These are phyloP conservation scores for Penicillium olsonii DNA, from an alignment of 2,329 filamentous ascomycete genomes.

Conservation along the genomic window DNA sequence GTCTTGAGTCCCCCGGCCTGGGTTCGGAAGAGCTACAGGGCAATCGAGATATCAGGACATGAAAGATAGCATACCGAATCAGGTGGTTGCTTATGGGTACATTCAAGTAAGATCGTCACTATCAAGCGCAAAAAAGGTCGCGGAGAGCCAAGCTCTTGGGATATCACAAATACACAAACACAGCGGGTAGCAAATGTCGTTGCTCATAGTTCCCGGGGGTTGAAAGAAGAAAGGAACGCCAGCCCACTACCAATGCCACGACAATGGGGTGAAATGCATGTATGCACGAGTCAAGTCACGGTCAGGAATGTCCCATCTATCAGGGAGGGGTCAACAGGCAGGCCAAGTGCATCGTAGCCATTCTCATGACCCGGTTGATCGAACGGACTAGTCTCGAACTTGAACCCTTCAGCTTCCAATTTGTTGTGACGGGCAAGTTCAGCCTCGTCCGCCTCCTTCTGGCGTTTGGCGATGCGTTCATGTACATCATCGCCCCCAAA, in stretches of 20 bases:
- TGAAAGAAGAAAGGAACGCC: neutral
- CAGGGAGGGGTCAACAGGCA: slow-evolving; percentile 49
- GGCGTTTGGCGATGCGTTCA: slow-evolving; percentile 47
- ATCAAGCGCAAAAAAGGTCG: slow-evolving; percentile 4
- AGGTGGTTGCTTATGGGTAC: neutral
- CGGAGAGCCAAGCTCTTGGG: slow-evolving; percentile 9
- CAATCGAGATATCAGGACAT: too few species aligned
- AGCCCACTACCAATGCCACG: neutral
- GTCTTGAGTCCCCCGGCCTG: too few species aligned
- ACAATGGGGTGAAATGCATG: neutral
- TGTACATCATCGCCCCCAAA: slow-evolving; percentile 53
- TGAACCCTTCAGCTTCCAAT: slow-evolving; percentile 46
- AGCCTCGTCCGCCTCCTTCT: slow-evolving; percentile 53
- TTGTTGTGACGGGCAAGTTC: slow-evolving; percentile 45
- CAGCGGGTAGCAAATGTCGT: neutral
- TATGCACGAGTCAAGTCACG: neutral
- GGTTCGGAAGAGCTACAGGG: too few species aligned
- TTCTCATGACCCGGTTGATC: neutral
- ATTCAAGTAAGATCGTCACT: neutral
- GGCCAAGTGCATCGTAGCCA: slow-evolving; percentile 25
- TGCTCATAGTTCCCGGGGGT: neutral
- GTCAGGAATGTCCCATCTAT: slow-evolving; percentile 21
- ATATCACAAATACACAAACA: slow-evolving; percentile 10
- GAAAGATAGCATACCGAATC: neutral
- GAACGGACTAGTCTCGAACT: slow-evolving; percentile 31